phyloP scores from a whole-genome alignment of 2,329 filamentous ascomycete genomes.

The Xylariaceae sp. region DNA sequence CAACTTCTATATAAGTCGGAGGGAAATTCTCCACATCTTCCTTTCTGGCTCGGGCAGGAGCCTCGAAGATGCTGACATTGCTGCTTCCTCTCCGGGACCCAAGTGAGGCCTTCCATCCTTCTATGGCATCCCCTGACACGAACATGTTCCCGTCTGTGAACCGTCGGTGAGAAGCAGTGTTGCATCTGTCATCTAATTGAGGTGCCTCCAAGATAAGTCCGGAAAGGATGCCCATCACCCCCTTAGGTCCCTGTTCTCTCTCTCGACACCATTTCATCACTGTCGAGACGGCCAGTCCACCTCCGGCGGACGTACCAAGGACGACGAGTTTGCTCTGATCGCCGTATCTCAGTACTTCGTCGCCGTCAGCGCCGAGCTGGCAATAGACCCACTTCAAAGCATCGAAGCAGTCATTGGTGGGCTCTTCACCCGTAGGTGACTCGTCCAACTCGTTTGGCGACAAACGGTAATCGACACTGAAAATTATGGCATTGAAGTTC shows the following conservation, averaged over 20 bases:
- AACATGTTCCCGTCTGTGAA: constrained; percentile 19
- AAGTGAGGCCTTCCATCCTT: constrained; percentile 15
- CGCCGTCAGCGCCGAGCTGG: constrained; percentile 6
- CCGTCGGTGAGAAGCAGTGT: constrained; percentile 10
- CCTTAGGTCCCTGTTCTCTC: constrained; percentile 2
- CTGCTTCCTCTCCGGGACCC: constrained; percentile 7
- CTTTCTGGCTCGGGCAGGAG: constrained; percentile 14
- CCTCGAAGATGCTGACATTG: constrained; percentile 15
- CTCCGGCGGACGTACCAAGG: constrained; percentile 16
- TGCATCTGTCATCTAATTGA: constrained; percentile 17
- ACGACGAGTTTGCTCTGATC: constrained; percentile 11
- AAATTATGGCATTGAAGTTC: constrained; percentile 11
- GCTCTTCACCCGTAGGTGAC: constrained; percentile 14
- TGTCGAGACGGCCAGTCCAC: constrained; percentile 14
- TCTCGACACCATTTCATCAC: constrained; percentile 16
- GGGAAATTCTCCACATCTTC: constrained; percentile 12
- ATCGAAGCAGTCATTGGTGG: constrained; percentile 17
- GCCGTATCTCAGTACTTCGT: constrained; percentile 9
- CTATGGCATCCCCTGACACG: constrained; percentile 8
- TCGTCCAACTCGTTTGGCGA: constrained; percentile 14
- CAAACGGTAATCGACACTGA: constrained; percentile 17
- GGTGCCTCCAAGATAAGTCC: constrained; percentile 17
- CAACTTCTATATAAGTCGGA: constrained; percentile 17
- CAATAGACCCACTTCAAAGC: constrained; percentile 16
- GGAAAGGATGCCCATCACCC: constrained; percentile 4